Conservation (phyloP, 805 yeast genomes). For the Tetrapisispora phaffii region DNA sequence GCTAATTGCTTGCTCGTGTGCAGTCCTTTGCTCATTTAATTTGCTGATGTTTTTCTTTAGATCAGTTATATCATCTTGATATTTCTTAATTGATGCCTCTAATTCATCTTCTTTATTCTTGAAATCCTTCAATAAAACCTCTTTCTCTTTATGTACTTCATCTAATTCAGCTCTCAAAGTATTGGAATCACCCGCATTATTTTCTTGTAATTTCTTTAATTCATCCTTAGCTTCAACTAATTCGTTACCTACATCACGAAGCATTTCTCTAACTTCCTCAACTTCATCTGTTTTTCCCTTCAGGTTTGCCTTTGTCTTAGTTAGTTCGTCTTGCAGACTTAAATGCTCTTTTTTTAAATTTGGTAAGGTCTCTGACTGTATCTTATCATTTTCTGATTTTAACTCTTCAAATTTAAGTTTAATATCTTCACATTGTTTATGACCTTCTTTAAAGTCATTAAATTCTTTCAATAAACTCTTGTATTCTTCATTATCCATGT, state of each 20-base stretch:
- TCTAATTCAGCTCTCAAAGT: neutral
- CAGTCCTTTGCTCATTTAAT: conserved; percentile 5
- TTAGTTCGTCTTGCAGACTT: conserved; percentile 13
- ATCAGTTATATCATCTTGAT: conserved; percentile 17
- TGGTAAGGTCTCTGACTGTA: conserved; percentile 6
- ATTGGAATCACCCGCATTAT: conserved; percentile 12
- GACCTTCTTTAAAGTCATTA: conserved; percentile 5
- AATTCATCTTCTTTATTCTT: conserved; percentile 27
- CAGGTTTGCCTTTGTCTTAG: conserved; percentile 24
- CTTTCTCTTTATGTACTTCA: conserved; percentile 18
- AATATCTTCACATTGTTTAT: conserved; percentile 7
- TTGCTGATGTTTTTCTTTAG: conserved; percentile 8
- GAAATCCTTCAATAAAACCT: conserved; percentile 14
- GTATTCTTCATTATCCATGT: conserved; percentile 5
- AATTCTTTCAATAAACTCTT: conserved; percentile 4
- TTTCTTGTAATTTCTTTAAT: conserved; percentile 30
- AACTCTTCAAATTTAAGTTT: conserved; percentile 14
- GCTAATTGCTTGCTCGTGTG: conserved; percentile 4
- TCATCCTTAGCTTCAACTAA: conserved; percentile 60
- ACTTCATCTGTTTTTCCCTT: conserved; percentile 48
- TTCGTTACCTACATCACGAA: conserved; percentile 68
- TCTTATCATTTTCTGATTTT: conserved; percentile 8
- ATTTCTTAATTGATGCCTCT: neutral
- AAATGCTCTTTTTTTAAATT: conserved; percentile 13
- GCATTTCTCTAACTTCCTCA: conserved; percentile 63